A percentile compares a stretch with the other conserved stretches of the same genome.
These are phyloP conservation scores for Heterobasidion parviporum DNA, from an alignment of 1,284 basidiomycete species.

Conservation along the genomic window DNA sequence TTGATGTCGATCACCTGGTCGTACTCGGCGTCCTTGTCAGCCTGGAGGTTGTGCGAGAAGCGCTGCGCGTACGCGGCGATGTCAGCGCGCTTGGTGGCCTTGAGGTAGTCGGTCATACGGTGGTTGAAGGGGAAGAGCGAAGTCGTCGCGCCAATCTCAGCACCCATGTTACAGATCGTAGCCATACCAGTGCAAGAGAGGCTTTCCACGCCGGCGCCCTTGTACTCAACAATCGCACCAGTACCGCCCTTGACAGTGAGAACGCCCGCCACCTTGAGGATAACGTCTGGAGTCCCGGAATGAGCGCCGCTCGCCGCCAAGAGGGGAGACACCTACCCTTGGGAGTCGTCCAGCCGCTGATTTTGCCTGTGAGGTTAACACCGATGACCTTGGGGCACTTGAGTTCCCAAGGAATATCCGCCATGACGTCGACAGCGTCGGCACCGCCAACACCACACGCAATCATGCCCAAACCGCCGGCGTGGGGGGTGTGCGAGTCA, in stretches of 20 bases:
- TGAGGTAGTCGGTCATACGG: constrained; percentile 90
- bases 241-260: constrained; percentile 98
- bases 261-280: constrained; percentile 95
- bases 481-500: constrained; percentile 98
- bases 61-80: constrained; percentile 87
- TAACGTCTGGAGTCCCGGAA: constrained; percentile 60
- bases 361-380: constrained; percentile 94
- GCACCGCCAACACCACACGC: constrained; percentile 99
- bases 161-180: constrained; percentile 99
- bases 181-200: constrained; percentile 99
- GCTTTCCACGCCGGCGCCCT: constrained; percentile 89
- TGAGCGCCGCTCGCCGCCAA: not conserved
- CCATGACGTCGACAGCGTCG: constrained; percentile 99
- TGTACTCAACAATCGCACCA: constrained; percentile 95
- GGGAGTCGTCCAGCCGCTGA: constrained; percentile 94
- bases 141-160: constrained; percentile 98
- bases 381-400: constrained; percentile 99
- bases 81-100: constrained; percentile 85
- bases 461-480: constrained; percentile 98
- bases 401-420: constrained; percentile 95
- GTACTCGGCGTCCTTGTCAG: constrained; percentile 89
- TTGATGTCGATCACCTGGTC: constrained; percentile 95
- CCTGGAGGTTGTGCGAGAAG: constrained; percentile 89
- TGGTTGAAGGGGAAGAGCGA: constrained; percentile 98
- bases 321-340: constrained; percentile 58